These are phyloP conservation scores for Citrullus amarus DNA, from an alignment of 306 rosid genomes.

Conservation along the genomic window DNA sequence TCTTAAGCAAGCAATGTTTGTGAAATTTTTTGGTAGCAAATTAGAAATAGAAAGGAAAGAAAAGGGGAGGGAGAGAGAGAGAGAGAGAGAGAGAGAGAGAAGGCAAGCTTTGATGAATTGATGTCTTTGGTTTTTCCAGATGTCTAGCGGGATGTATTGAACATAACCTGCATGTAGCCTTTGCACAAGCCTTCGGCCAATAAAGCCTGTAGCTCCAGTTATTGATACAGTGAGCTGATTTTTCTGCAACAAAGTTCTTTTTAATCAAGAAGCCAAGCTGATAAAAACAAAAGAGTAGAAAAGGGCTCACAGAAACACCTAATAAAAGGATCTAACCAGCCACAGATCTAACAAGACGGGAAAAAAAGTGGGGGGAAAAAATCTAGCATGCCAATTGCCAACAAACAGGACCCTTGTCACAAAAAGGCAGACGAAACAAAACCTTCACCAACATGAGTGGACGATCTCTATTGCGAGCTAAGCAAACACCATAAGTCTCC, in stretches of 20 bases:
- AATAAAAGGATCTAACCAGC: neutral
- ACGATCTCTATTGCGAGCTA: neutral
- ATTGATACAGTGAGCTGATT: slow-evolving; percentile 60
- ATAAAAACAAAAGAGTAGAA: neutral
- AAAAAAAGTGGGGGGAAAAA: neutral
- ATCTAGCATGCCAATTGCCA: neutral
- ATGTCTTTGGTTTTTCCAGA: neutral
- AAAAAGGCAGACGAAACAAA: neutral
- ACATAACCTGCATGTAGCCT: slow-evolving; percentile 70
- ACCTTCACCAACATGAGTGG: neutral
- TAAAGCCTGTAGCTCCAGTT: slow-evolving; percentile 96
- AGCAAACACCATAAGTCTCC: neutral
- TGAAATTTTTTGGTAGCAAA: neutral
- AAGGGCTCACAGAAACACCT: neutral
- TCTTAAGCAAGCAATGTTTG: neutral
- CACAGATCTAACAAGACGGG: neutral
- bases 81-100: neutral
- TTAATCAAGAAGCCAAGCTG: neutral
- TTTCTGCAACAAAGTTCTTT: slow-evolving; percentile 32
- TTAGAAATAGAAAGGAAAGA: neutral
- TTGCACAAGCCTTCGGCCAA: slow-evolving; percentile 85
- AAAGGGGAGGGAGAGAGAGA: neutral
- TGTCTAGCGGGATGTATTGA: neutral
- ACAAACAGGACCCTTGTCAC: neutral
- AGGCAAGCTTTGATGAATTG: neutral